Conservation (phyloP, 257 asterid genomes). For the Solanum pinnatisectum region DNA sequence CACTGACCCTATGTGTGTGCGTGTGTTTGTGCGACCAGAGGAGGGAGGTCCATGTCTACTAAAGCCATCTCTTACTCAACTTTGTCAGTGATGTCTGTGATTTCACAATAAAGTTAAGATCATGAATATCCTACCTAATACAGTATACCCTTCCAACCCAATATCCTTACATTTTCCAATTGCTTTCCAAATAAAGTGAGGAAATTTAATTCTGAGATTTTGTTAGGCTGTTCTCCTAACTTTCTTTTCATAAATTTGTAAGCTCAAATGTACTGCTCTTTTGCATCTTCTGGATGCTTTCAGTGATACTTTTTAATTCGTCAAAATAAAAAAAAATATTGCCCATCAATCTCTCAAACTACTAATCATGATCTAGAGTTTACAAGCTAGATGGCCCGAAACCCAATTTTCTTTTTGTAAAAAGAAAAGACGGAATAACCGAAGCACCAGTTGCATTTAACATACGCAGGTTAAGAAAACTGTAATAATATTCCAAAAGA, state of each 20-base stretch:
- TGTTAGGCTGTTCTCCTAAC: not conserved
- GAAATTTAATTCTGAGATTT: not conserved
- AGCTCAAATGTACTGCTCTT: not conserved
- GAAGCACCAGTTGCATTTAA: not conserved
- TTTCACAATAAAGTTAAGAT: not conserved
- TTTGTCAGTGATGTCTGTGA: not conserved
- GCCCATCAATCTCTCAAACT: not conserved
- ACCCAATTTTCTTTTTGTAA: not conserved
- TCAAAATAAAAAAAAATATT: not conserved
- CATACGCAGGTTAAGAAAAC: not conserved
- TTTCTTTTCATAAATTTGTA: not conserved
- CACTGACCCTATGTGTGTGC: not conserved
- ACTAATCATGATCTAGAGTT: not conserved
- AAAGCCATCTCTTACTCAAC: not conserved
- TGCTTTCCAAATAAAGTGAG: not conserved
- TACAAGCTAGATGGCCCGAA: not conserved
- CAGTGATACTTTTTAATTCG: not conserved
- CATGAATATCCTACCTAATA: not conserved
- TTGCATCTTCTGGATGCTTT: not conserved
- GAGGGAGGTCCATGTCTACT: not conserved
- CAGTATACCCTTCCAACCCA: not conserved
- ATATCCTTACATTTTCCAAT: not conserved
- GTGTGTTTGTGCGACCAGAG: not conserved
- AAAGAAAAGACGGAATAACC: not conserved
- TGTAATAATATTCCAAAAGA: not conserved